phyloP scores from a whole-genome alignment of 768 basidiomycete genomes.

The Termitomyces sp. region DNA sequence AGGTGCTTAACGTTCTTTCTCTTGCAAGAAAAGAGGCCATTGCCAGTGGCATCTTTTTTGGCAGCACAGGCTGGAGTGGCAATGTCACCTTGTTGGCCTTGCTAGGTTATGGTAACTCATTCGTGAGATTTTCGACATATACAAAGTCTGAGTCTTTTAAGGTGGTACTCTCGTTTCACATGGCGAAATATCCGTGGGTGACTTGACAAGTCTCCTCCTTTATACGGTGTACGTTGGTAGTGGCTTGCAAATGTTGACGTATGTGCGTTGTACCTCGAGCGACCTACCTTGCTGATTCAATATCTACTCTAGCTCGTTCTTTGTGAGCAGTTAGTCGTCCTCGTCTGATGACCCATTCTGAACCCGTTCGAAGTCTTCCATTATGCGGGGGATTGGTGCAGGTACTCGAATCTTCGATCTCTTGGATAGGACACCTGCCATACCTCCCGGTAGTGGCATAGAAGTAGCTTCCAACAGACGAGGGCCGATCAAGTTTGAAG shows the following conservation, averaged over 20 bases:
- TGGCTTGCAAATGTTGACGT: slow-evolving; percentile 78
- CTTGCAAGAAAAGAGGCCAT: slow-evolving; percentile 84
- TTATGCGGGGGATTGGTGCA: slow-evolving; percentile 97
- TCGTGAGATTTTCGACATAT: not conserved
- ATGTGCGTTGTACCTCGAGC: slow-evolving; percentile 18
- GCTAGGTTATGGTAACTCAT: slow-evolving; percentile 73
- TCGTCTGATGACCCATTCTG: slow-evolving; percentile 17
- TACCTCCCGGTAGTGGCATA: slow-evolving; percentile 60
- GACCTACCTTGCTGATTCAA: not conserved
- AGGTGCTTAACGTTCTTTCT: slow-evolving; percentile 57
- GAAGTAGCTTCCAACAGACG: slow-evolving; percentile 49
- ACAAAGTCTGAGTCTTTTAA: slow-evolving; percentile 20
- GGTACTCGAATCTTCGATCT: slow-evolving; percentile 93
- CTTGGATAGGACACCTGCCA: slow-evolving; percentile 72
- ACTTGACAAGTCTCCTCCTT: slow-evolving; percentile 81
- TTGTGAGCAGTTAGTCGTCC: slow-evolving; percentile 37
- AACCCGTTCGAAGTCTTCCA: slow-evolving; percentile 55
- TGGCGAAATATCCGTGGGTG: slow-evolving; percentile 87
- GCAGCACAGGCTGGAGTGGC: slow-evolving; percentile 87
- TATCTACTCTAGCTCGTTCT: slow-evolving; percentile 36
- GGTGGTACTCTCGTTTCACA: slow-evolving; percentile 88
- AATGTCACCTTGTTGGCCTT: slow-evolving; percentile 87
- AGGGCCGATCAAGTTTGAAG: slow-evolving; percentile 75
- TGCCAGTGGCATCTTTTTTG: slow-evolving; percentile 91
- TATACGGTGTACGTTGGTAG: slow-evolving; percentile 89